Evolutionary conservation across 768 basidiomycete species (phyloP), one percentile per base, ranked within the genome.

Genomic region (Xerocomellus dryophilus): DNA sequence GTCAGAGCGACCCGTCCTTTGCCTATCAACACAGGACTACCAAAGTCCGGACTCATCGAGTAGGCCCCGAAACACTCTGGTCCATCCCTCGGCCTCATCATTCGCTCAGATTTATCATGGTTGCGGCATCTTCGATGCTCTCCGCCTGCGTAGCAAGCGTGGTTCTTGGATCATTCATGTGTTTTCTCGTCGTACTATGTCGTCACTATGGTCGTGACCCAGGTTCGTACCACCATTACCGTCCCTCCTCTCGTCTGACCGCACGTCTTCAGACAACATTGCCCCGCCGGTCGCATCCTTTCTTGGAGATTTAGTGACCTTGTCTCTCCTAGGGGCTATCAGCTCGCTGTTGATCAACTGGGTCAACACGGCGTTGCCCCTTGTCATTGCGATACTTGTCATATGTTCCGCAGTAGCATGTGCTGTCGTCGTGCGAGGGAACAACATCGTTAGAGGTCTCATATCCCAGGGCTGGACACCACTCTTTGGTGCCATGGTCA

Each of bases 101-200:
- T 18, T 21, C 45, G 31, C 53, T 58, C 47, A 94, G 91, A 61
- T 81, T 93, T 50, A 73, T 86, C 52, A 84, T 89, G 79, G 84
- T 93, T 14, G 81, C 86, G 0, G 80, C 87, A 11, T 82, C 88
- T 5, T 77, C 87, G 1, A 93, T 95, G 88, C 78, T 86, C 14
- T 81, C 93, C 1, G 85, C 94, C 1, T 86, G 86, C 49, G 66
- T 89, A 12, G 90, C 90, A 10, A 84, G 87, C 58, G 70, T 89
- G 4, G 63, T 93, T 1, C 81, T 98, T 2, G 97, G 96, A 5
- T 89, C 88, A 0, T 97, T 99, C 72, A 98, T 98, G 93, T 90
- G 88, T 62, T 69, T 74, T 20, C 79, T 98, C 27, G 82, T 98
- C 45, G 78, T 98, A 20, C 47, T 89, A 1, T 94, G 93, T 66